phyloP scores from a whole-genome alignment of 2,329 filamentous ascomycete genomes.

The Penicillium sp. region DNA sequence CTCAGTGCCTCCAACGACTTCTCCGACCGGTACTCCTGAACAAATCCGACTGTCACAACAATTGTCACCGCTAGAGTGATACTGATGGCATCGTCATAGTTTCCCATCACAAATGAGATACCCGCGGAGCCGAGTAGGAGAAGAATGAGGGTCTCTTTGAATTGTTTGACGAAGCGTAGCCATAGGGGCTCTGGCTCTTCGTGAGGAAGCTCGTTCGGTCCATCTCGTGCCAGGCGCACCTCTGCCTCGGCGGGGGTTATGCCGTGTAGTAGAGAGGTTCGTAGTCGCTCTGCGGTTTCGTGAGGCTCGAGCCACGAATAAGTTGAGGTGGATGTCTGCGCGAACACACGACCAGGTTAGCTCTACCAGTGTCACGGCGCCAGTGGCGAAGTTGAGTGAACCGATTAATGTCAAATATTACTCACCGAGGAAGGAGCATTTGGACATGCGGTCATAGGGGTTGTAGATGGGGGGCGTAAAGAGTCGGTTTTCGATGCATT shows the following conservation, averaged over 20 bases:
- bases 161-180: conserved; percentile 93
- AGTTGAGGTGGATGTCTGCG: conserved; percentile 46
- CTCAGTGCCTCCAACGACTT: conserved; percentile 95
- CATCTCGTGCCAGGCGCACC: conserved; percentile 75
- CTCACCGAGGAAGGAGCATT: conserved; percentile 38
- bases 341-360: conserved; percentile 16
- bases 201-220: conserved; percentile 91
- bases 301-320: conserved; percentile 71
- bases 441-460: conserved; percentile 30
- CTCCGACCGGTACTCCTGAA: conserved; percentile 96
- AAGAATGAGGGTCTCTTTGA: conserved; percentile 91
- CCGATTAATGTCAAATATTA: not conserved
- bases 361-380: not conserved
- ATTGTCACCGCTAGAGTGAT: conserved; percentile 96
- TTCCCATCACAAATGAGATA: conserved; percentile 87
- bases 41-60: conserved; percentile 91
- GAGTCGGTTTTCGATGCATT: conserved; percentile 46
- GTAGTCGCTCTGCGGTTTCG: conserved; percentile 74
- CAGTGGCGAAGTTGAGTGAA: not conserved
- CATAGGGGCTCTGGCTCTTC: conserved; percentile 92
- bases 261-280: conserved; percentile 81
- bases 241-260: conserved; percentile 80
- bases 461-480: conserved; percentile 31
- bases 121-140: conserved; percentile 86
- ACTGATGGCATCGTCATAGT: conserved; percentile 91